Conservation (phyloP, 345 rosid genomes). For the Populus nigra region DNA sequence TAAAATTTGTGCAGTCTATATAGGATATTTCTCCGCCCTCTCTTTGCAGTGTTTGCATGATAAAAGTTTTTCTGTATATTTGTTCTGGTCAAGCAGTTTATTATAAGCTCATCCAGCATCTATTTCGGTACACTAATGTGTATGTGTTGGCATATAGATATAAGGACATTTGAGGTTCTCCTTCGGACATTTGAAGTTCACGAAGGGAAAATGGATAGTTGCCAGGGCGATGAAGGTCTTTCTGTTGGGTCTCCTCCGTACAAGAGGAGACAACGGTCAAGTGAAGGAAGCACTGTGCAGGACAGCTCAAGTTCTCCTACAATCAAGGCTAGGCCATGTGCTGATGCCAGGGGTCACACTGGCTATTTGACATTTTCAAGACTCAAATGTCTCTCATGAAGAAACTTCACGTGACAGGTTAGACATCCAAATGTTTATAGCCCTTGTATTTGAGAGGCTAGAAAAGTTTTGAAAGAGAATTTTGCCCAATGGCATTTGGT, state of each 20-base stretch:
- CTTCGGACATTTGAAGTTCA: conserved; percentile 80
- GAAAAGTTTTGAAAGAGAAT: neutral
- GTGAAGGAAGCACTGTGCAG: conserved; percentile 31
- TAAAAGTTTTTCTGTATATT: too few relatives aligned
- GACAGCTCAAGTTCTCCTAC: conserved; percentile 28
- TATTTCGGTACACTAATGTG: neutral
- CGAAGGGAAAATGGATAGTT: conserved; percentile 48
- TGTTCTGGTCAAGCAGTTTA: neutral
- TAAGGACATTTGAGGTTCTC: conserved; percentile 84
- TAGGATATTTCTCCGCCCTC: too few relatives aligned
- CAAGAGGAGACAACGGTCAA: conserved; percentile 69
- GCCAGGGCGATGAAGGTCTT: conserved; percentile 32
- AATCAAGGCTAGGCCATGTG: conserved; percentile 71
- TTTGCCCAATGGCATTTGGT: too few relatives aligned
- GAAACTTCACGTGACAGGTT: neutral
- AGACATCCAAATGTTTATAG: neutral
- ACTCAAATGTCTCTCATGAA: conserved; percentile 52
- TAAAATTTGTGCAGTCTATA: too few relatives aligned
- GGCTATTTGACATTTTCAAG: conserved; percentile 94
- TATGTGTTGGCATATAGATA: conserved; percentile 44
- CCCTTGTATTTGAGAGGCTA: neutral
- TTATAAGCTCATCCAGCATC: neutral
- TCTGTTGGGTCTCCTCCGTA: conserved; percentile 42
- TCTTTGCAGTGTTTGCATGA: neutral
- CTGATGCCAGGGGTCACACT: conserved; percentile 88